These are phyloP conservation scores for Aspergillus flavus DNA, from an alignment of 2,329 filamentous ascomycete species.

Conservation along the genomic window DNA sequence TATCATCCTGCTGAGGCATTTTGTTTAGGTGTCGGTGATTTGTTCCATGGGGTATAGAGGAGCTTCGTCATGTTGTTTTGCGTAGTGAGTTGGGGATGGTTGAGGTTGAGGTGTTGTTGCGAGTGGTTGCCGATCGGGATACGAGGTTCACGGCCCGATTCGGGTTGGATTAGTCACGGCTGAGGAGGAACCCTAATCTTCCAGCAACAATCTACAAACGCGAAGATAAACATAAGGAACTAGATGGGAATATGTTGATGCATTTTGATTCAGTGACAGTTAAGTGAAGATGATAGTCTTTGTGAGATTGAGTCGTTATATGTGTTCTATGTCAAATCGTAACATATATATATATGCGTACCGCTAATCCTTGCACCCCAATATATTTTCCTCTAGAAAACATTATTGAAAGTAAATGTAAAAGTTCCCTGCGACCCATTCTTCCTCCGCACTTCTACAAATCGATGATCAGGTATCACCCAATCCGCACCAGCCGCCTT, in stretches of 20 bases:
- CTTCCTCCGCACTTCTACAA: not conserved
- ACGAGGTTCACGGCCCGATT: not conserved
- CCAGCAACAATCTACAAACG: too few relatives aligned
- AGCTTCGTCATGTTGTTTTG: not conserved
- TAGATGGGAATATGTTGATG: too few relatives aligned
- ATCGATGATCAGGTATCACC: not conserved
- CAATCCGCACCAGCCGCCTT: not conserved
- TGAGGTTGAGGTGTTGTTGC: not conserved
- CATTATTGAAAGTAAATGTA: not conserved
- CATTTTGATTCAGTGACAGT: not conserved
- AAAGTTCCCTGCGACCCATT: not conserved
- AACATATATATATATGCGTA: not conserved
- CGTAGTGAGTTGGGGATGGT: not conserved
- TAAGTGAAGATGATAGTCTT: fast-evolving
- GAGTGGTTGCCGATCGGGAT: not conserved
- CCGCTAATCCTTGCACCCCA: not conserved
- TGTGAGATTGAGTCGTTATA: not conserved
- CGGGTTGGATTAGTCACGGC: not conserved
- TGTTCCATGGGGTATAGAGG: not conserved
- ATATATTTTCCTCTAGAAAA: not conserved
- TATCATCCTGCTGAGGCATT: not conserved
- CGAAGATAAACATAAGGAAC: too few relatives aligned
- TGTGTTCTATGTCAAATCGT: not conserved
- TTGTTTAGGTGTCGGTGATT: not conserved
- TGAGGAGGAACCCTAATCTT: not conserved